Percentiles rank a stretch among this genome's conserved stretches.
These are phyloP conservation scores for Helicostylum pulchrum DNA, from an alignment of 192 early-diverging fungal genomes.

Conservation along the genomic window DNA sequence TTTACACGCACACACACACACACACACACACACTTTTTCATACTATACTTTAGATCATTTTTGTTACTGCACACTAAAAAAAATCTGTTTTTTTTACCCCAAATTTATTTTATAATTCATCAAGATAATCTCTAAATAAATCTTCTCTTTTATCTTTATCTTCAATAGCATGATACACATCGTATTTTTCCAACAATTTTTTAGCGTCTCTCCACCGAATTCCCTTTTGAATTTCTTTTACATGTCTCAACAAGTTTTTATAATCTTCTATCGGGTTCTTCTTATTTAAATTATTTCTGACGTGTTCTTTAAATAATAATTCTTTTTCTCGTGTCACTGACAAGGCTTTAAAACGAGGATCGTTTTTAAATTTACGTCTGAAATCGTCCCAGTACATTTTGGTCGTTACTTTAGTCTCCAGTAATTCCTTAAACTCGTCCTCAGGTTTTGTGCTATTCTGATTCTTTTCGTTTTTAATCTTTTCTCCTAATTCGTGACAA, in stretches of 20 bases:
- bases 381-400: constrained; percentile 73
- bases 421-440: constrained; percentile 54
- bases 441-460: constrained; percentile 41
- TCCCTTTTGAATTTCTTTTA: constrained; percentile 49
- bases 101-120: constrained; percentile 14
- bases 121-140: constrained; percentile 64
- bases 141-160: constrained; percentile 64
- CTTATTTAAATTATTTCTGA: constrained; percentile 36
- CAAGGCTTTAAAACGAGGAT: constrained; percentile 58
- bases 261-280: constrained; percentile 46
- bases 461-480: constrained; percentile 50
- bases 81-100: too few species aligned
- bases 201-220: constrained; percentile 69
- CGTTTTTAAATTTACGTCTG: constrained; percentile 61
- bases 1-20: background rate
- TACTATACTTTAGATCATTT: background rate
- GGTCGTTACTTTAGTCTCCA: constrained; percentile 52
- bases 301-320: constrained; percentile 62
- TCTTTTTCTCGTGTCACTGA: constrained; percentile 59
- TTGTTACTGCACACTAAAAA: background rate
- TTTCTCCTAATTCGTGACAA: constrained; percentile 58
- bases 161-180: constrained; percentile 60
- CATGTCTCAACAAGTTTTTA: constrained; percentile 54
- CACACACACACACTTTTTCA: background rate
- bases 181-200: constrained; percentile 61